Evolutionary conservation across 176 grass and related monocot genomes (phyloP), one percentile per base, ranked within the genome.

Genomic region (Aegilops tauschii): DNA sequence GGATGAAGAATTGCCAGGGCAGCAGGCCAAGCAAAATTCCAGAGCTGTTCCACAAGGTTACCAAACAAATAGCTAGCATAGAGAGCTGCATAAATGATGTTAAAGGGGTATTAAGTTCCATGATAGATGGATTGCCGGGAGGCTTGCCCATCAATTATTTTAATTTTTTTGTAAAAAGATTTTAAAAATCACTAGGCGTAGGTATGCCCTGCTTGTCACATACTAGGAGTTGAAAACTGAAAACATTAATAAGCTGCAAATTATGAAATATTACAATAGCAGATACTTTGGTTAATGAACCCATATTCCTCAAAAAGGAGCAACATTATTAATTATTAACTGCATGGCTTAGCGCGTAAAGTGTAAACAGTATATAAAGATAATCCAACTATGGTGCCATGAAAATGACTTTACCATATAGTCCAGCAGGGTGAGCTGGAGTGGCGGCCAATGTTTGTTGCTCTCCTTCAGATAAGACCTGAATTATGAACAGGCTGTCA

Each of bases 1-100:
- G 82, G 77, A 91, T 99, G 90, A 84, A 99, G 79, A 90, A 93
- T 99, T 74, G 97, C 92, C 80, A 99, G 88, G 56, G 92, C 85
- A 85, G 92, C 92, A 30, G 97, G 97, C 97, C 88, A 99, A 64
- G 94, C 89, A 62, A 99, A 96, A 83, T 96, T 99, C 97, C 97
- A 99, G 6, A 96, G 58, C 87, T 96, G 97, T 81, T 99, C 94
- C 52, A 99, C 97, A 74, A 96, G 82, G 85, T 99, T 99, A 68
- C 92, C 94, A 79, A 94, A 94, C 69, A 99, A 90, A 65, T 92
- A 99, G 80, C 94, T 94, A 69, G 82, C 90, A 74, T 99, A 99
- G 73, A 99, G 85, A 50, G 89, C 97, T 98, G 97, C 66, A 92
- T 85, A 80, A 36, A 90, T 31, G 4, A 91, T 77, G 72, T 89